Evolutionary conservation across 805 yeast genomes (phyloP).

Genomic region (Saturnispora ahearnii): DNA sequence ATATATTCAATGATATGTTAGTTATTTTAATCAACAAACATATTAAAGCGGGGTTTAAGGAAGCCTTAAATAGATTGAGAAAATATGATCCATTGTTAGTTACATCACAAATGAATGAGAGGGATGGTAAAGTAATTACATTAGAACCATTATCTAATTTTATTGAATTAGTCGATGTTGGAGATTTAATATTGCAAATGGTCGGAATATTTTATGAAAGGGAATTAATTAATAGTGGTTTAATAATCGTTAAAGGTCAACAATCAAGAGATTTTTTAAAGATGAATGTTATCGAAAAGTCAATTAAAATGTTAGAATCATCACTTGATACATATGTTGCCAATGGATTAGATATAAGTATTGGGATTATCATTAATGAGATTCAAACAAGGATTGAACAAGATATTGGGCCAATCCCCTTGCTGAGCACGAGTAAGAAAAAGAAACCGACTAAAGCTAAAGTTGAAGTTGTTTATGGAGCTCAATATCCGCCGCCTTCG

Average conservation of each 20-base stretch:
- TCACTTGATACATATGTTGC: conserved; percentile 85
- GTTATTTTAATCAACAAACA: conserved; percentile 62
- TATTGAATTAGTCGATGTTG: conserved; percentile 84
- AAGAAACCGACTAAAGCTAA: background rate
- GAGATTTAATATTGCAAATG: conserved; percentile 90
- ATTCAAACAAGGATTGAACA: conserved; percentile 27
- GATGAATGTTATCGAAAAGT: conserved; percentile 67
- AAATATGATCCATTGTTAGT: conserved; percentile 55
- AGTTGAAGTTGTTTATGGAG: conserved; percentile 5
- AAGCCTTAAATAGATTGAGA: conserved; percentile 62
- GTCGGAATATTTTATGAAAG: conserved; percentile 82
- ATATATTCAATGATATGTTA: conserved; percentile 60
- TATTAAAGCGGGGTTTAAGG: conserved; percentile 74
- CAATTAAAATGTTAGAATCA: conserved; percentile 51
- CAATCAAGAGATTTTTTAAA: conserved; percentile 70
- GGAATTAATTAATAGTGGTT: conserved; percentile 51
- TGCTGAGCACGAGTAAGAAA: background rate
- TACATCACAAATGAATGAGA: background rate
- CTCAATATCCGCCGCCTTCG: conserved; percentile 9
- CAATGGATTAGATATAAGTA: conserved; percentile 85
- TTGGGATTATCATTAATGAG: conserved; percentile 78
- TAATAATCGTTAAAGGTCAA: conserved; percentile 38
- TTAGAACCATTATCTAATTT: conserved; percentile 84
- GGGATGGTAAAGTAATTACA: conserved; percentile 19
- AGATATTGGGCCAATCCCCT: conserved; percentile 22